Evolutionary conservation across 345 rosid genomes (phyloP), one percentile per base, ranked within the genome.

Genomic region (Diplotaxis tenuifolia): DNA sequence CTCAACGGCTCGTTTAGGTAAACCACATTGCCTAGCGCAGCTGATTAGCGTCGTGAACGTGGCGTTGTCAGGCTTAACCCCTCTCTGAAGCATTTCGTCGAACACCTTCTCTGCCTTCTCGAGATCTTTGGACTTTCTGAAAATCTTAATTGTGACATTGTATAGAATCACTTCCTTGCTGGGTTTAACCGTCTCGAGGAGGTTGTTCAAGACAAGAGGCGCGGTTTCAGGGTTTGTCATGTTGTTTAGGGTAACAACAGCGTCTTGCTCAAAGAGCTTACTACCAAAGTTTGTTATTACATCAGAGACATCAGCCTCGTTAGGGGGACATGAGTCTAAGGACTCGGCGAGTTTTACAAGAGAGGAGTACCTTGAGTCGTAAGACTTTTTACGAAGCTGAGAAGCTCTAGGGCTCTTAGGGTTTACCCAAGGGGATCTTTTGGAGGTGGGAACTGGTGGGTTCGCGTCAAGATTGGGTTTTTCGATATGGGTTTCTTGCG

Each of bases 351-450:
- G 40, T 75, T 86, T 86, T 11, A 88, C 61, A 28, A 94, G 88
- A 63, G 84, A 89, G 67, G 81, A 55, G 57, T 91, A 91, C 95
- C 91, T 86, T n/a, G 96, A 83, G 57, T 89, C 93, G 58, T 89
- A 86, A 4, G 97, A 86, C 12, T 76, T 74, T 34, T 79, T 23
- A 75, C 81, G 80, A n/a, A 91, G 90, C 67, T 75, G 82, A 2
- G 90, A 81, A 78, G 96, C 95, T 84, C 85, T 75, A 66, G 91
- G 87, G 74, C 95, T 91, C 2, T 75, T 86, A 71, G 98, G 97
- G 69, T 94, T 94, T 71, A 94, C 91, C 97, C 97, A 89, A 50
- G 81, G 76, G 82, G 82, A 75, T 74, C 83, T 80, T 75, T 83
- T 87, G 15, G 68, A 36, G 52, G 75, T 69, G 3, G 53, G 59